Base-by-base conservation (phyloP, 371 early-diverging fungal species). In the Gilbertella persicaria region DNA sequence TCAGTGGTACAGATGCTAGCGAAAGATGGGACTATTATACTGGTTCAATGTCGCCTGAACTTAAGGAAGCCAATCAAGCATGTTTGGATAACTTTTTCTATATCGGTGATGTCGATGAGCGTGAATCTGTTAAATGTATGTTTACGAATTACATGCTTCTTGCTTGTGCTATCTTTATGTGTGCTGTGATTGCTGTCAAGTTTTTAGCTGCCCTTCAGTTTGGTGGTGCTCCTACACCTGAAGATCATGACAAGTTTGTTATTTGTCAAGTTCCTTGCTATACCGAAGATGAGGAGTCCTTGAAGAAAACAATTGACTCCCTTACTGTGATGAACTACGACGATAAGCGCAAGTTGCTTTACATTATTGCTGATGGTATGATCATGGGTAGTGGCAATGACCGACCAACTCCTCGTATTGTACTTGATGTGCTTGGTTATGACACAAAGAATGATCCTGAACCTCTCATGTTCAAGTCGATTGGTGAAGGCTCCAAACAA, bases 311-410 rank as follows among this genome's bases (percentile, higher is more conserved):
- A 0, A 84, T 99, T 45, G 95, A 99, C 60, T 97, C 98, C n/a
- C 71, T 99, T 28, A 88, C 96, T 10, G 75, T 81, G 5, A 85
- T 95, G 58, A 82, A 84, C 26, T 99, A 98, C 64, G 94, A 94
- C 55, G 97, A 98, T 77, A 91, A 94, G 59, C 87, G 97, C 42
- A 98, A 97, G 71, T 74, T 99, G 44, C 78, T 99, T 10, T 91
- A 94, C 63, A 91, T 98, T 23, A 82, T 94, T 68, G 87, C 88
- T 45, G 94, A 94, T 58, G 94, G 94, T 53, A 93, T 90, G 91
- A 94, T 97, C 69, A 90, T 92, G 81, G 99, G 93, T 42, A 83
- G 90, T 41, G 99, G 99, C 55, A 98, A 99, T 69, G 98, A 97
- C 54, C 83, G 89, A 28, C 93, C 97, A 6, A 99, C 99, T 0